phyloP scores from a whole-genome alignment of 2,329 filamentous ascomycete species.

The Amesomyces nigricolor region DNA sequence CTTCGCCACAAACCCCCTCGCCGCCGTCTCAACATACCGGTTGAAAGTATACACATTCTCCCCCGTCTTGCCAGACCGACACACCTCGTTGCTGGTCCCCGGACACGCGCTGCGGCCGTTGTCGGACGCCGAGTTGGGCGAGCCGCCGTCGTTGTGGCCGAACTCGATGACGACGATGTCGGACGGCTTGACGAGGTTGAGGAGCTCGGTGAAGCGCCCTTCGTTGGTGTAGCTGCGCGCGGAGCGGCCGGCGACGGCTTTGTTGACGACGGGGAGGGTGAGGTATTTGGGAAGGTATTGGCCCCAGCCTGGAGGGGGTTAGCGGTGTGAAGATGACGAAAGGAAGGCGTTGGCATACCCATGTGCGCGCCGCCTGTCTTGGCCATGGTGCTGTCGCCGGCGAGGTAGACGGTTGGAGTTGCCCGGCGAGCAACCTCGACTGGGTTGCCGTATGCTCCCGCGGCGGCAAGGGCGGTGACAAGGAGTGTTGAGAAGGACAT shows the following conservation, averaged over 20 bases:
- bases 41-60: constrained; percentile 29
- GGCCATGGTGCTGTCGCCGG: constrained; percentile 53
- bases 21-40: constrained; percentile 33
- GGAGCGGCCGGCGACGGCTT: constrained; percentile 56
- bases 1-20: constrained; percentile 37
- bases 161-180: constrained; percentile 66
- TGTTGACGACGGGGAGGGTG: constrained; percentile 47
- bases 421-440: constrained; percentile 17
- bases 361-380: constrained; percentile 30
- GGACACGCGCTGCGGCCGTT: constrained; percentile 56
- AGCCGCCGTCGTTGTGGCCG: constrained; percentile 65
- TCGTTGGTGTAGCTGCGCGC: constrained; percentile 58
- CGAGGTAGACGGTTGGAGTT: constrained; percentile 42
- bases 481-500: constrained; percentile 5
- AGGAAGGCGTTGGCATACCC: constrained; percentile 7
- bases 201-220: constrained; percentile 53
- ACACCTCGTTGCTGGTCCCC: constrained; percentile 48
- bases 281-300: constrained; percentile 49
- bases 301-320: constrained; percentile 43
- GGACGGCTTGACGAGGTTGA: constrained; percentile 42
- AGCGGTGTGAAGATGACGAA: neutral
- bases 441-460: constrained; percentile 12
- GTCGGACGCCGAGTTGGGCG: constrained; percentile 42
- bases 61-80: constrained; percentile 33
- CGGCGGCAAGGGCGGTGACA: constrained; percentile 13